Base-by-base conservation (phyloP, 352 stramenopile genomes). In the Phytophthora ohioensis region DNA sequence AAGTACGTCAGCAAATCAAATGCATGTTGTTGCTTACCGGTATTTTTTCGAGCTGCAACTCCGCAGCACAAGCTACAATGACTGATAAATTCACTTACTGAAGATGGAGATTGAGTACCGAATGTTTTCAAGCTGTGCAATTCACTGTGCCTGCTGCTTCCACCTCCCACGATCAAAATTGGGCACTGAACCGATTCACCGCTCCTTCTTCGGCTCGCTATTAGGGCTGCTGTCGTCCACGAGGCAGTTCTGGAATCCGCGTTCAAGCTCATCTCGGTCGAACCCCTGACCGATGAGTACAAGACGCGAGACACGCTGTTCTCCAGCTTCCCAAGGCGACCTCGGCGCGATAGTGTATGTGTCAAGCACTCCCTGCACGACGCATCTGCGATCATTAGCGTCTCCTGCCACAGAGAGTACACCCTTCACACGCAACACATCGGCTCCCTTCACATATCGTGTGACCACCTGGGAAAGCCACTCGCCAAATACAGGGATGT, bases 261-360 rank as follows among this genome's bases (percentile, higher is more conserved):
- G 51, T 41, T 91, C 78, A 10, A 93, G 71, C 15, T 71, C 66
- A 27, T 34, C 38, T 7, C 67, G 71, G 49, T 92, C 64, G 21
- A 93, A 71, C n/a, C 79, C 32, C 51, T 90, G 78, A 8, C 84
- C 84, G 38, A 93, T 93, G 17, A 93, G 49, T 11, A 93, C 86
- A 42, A 93, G 75, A 27, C 80, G 79, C 8, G 74, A 88, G n/a
- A 71, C 42, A 5, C 76, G 78, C 52, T 69, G 54, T 54, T 90
- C 80, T 12, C 49, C 39, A 10, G 39, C 15, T n/a, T 71, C 49
- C 78, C 81, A 90, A 1, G 62, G 47, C 7, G 67, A 45, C 15
- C 82, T 79, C 42, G 82, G 86, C 2, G 86, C 82, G 47, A 92
- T 89, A 45, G 84, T 93, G 58, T 91, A 93, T 47, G 84, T 93